Percentiles rank a stretch among this genome's conserved stretches.
phyloP scores from a whole-genome alignment of 495 filamentous ascomycete species.

The Penicillium salamii region DNA sequence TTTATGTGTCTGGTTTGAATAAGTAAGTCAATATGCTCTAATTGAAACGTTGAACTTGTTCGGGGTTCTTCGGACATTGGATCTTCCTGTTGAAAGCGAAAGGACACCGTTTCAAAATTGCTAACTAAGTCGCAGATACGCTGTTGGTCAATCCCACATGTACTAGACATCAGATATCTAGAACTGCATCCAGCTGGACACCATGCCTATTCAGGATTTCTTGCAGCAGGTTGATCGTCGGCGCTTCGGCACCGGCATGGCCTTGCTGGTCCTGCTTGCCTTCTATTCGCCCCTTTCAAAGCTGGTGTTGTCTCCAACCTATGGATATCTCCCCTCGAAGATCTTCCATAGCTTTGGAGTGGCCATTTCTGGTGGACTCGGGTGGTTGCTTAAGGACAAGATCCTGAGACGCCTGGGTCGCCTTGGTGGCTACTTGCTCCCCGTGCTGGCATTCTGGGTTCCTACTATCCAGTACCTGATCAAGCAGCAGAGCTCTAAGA shows the following conservation, averaged over 20 bases:
- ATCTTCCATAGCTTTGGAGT: slow-evolving; percentile 68
- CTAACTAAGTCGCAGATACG: slow-evolving; percentile 13
- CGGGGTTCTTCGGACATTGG: not conserved
- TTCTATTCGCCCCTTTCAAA: slow-evolving; percentile 72
- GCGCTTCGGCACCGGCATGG: slow-evolving; percentile 30
- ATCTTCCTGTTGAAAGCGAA: not conserved
- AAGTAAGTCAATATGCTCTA: slow-evolving; percentile 18
- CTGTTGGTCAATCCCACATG: not conserved
- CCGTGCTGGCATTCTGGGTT: slow-evolving; percentile 70
- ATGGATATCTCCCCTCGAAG: slow-evolving; percentile 73
- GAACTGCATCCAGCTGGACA: slow-evolving; percentile 16
- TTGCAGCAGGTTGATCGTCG: slow-evolving; percentile 28
- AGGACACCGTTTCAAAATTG: slow-evolving; percentile 10
- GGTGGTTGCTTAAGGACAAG: slow-evolving; percentile 58
- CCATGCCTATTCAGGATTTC: slow-evolving; percentile 26
- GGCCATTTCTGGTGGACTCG: slow-evolving; percentile 57
- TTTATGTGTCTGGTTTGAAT: slow-evolving; percentile 16
- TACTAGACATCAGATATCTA: slow-evolving; percentile 6
- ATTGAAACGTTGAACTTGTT: not conserved
- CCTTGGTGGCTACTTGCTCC: slow-evolving; percentile 48
- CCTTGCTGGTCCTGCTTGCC: slow-evolving; percentile 66
- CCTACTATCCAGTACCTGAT: slow-evolving; percentile 69
- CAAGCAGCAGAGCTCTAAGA: slow-evolving; percentile 55
- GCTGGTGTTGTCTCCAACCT: slow-evolving; percentile 76
- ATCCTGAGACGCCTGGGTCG: slow-evolving; percentile 40